Evolutionary conservation across 176 grass and related monocot genomes (phyloP), one percentile per base, ranked within the genome.

Genomic region (Poa pratensis): DNA sequence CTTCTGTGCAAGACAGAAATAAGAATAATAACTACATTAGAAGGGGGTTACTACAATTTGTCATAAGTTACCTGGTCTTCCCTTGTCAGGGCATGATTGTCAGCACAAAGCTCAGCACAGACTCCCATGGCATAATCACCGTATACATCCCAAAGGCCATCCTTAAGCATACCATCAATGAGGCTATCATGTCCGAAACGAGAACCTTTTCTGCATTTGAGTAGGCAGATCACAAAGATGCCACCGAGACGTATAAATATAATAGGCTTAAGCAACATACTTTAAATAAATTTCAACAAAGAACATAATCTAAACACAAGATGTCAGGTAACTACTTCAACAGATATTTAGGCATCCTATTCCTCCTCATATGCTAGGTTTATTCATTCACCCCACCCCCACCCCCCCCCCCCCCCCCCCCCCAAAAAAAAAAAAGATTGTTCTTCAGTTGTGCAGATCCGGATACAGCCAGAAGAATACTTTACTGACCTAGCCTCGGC

Each of bases 71-170:
- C 95, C 92, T 97, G 95, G 15, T 97, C 92, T 89, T 94, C 95
- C 83, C 86, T 93, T 76, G 95, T 97, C 50, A 97, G 82, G 26
- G 84, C 66, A 82, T 97, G 90, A 77, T 94, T 91, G 58, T 97
- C 92, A 90, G 95, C 92, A 91, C 92, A 97, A 76, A 97, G 76
- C 85, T 97, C 95, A 15, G 92, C 95, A 73, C 95, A 97, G 26
- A 88, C 92, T 77, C 95, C 95, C 95, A 97, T 97, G 49, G 88
- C 92, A 88, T 22, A 97, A 82, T 97, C 90, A 84, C 61, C 82
- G 7, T 97, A 94, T 61, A 77, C 95, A 84, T 97, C 95, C 95
- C 95, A 97, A 87, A 97, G 92, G 22, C 95, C 92, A 79, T 97
- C 95, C 79, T 97, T 97, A 48, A 94, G 87, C 95, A 97, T 94